A percentile compares a stretch with the other conserved stretches of the same genome.
These are phyloP conservation scores for Xerocomus nothofagi DNA, from an alignment of 1,284 basidiomycete genomes.

Conservation along the genomic window DNA sequence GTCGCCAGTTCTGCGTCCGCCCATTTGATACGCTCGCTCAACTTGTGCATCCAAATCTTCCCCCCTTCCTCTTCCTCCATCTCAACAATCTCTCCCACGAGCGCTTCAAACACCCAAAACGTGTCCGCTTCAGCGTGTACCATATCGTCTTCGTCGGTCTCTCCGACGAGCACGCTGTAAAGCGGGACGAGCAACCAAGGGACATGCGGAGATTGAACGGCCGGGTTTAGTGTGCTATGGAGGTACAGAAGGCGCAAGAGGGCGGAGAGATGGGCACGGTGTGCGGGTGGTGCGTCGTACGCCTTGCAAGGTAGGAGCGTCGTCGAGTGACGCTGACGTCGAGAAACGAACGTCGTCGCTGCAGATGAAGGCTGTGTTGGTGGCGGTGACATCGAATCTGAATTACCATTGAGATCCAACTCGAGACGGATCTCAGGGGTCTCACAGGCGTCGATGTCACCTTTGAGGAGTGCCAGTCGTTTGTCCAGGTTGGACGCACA, in stretches of 20 bases:
- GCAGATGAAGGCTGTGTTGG: neutral
- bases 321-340: constrained; percentile 38
- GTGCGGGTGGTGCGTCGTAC: constrained; percentile 46
- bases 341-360: constrained; percentile 19
- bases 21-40: constrained; percentile 63
- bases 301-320: constrained; percentile 53
- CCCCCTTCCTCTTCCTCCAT: constrained; percentile 65
- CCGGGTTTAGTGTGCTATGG: constrained; percentile 70
- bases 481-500: constrained; percentile 54
- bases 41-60: constrained; percentile 58
- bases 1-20: constrained; percentile 63
- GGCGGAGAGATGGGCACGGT: constrained; percentile 62
- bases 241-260: constrained; percentile 72
- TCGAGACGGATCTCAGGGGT: constrained; percentile 61
- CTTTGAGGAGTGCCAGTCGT: constrained; percentile 50
- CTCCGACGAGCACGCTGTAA: constrained; percentile 61
- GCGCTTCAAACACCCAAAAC: constrained; percentile 77
- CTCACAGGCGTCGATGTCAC: constrained; percentile 22
- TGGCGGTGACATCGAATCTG: constrained; percentile 27
- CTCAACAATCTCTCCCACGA: constrained; percentile 71
- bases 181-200: constrained; percentile 67
- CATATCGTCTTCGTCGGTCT: constrained; percentile 59
- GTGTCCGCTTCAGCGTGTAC: constrained; percentile 75
- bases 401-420: constrained; percentile 25
- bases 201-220: constrained; percentile 63